Conservation (phyloP, 78 protist genomes). For the Dictyostelium intermedium region DNA sequence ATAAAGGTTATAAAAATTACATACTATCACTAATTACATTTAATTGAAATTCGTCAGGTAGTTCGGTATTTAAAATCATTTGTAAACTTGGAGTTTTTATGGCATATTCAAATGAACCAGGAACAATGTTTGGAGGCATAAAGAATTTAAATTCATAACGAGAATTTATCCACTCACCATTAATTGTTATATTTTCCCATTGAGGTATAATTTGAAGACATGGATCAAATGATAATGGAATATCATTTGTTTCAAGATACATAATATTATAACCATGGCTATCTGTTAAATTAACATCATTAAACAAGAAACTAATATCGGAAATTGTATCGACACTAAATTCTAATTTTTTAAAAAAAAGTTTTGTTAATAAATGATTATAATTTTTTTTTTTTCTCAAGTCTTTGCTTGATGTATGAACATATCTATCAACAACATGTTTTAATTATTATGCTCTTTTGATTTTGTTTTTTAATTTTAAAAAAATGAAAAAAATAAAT, state of each 20-base stretch:
- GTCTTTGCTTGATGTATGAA: too few relatives aligned
- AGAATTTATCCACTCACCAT: neutral
- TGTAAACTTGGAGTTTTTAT: neutral
- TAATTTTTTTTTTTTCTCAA: too few relatives aligned
- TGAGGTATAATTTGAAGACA: neutral
- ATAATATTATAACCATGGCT: neutral
- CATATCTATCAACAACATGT: too few relatives aligned
- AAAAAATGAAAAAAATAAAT: too few relatives aligned
- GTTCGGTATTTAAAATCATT: neutral
- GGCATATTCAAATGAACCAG: neutral
- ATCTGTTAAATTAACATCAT: neutral
- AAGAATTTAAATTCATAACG: neutral
- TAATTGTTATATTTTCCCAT: neutral
- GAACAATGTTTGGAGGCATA: neutral
- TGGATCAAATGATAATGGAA: neutral
- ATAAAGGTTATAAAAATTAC: too few relatives aligned
- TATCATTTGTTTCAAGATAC: neutral
- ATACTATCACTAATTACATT: neutral
- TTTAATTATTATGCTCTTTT: too few relatives aligned
- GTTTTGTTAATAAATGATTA: too few relatives aligned
- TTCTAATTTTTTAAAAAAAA: too few relatives aligned
- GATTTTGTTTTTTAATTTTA: too few relatives aligned
- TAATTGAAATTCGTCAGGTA: neutral
- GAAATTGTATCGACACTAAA: neutral
- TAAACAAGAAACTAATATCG: neutral